Evolutionary conservation across 192 early-diverging fungal genomes (phyloP).

Genomic region (Coemansia sp.): DNA sequence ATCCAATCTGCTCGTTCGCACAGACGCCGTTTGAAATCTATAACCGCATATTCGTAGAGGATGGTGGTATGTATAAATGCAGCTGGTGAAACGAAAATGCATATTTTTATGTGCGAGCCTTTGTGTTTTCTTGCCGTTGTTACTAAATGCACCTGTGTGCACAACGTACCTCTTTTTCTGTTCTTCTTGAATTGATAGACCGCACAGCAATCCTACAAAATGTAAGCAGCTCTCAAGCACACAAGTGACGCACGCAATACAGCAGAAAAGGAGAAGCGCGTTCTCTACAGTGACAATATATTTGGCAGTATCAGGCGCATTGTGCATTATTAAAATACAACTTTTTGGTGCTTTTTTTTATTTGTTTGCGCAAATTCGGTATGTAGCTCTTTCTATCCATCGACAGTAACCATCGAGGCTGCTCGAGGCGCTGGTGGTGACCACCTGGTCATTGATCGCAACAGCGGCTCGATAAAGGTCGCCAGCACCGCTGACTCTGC

Average conservation of each 20-base stretch:
- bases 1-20: not conserved
- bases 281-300: too few relatives aligned
- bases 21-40: not conserved
- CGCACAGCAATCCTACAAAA: conserved; percentile 50
- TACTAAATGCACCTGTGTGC: not conserved
- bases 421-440: conserved; percentile 36
- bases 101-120: not conserved
- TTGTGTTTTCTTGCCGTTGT: not conserved
- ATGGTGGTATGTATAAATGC: conserved; percentile 19
- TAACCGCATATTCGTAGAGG: not conserved
- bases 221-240: conserved; percentile 17
- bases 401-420: conserved; percentile 45
- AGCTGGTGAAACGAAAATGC: not conserved
- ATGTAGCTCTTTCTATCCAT: conserved; percentile 47
- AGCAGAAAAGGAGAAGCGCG: not conserved
- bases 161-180: not conserved
- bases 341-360: not conserved
- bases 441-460: conserved; percentile 42
- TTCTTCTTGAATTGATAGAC: conserved; percentile 19
- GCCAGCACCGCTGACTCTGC: conserved; percentile 4
- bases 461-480: conserved; percentile 22
- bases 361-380: not conserved
- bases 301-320: not conserved
- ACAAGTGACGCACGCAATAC: not conserved
- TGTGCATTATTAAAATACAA: not conserved